These are phyloP conservation scores for Penicillium sp. DNA, from an alignment of 2,329 filamentous ascomycete genomes.

Conservation along the genomic window DNA sequence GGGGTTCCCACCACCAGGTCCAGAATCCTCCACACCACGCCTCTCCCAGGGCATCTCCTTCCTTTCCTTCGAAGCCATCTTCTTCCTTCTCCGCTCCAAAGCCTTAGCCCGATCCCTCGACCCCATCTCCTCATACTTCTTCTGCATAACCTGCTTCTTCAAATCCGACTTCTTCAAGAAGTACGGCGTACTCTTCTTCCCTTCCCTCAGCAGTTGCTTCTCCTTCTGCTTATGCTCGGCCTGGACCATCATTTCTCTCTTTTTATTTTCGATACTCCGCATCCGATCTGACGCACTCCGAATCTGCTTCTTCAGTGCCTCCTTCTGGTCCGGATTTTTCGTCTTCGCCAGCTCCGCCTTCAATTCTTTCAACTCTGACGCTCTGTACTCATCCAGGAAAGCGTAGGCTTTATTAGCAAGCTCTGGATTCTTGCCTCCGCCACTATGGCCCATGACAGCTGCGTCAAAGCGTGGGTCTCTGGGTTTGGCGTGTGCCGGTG, in stretches of 20 bases:
- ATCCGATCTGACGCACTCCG: slow-evolving; percentile 72
- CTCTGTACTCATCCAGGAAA: slow-evolving; percentile 82
- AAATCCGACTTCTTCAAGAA: slow-evolving; percentile 89
- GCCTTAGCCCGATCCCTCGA: slow-evolving; percentile 76
- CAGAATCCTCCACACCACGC: slow-evolving; percentile 36
- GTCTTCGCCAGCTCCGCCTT: slow-evolving; percentile 61
- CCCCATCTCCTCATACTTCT: slow-evolving; percentile 78
- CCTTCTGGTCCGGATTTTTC: slow-evolving; percentile 62
- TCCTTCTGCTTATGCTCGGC: slow-evolving; percentile 74
- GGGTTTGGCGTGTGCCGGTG: slow-evolving; percentile 52
- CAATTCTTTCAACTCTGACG: slow-evolving; percentile 73
- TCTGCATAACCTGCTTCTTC: slow-evolving; percentile 76
- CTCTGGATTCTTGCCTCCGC: slow-evolving; percentile 32
- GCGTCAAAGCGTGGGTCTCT: slow-evolving; percentile 89
- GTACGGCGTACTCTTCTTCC: slow-evolving; percentile 74
- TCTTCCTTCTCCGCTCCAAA: slow-evolving; percentile 85
- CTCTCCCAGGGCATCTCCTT: slow-evolving; percentile 62
- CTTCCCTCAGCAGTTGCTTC: slow-evolving; percentile 76
- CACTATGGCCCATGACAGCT: slow-evolving; percentile 41
- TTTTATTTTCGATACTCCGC: slow-evolving; percentile 64
- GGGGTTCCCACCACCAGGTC: slow-evolving; percentile 13
- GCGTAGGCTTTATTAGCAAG: slow-evolving; percentile 68
- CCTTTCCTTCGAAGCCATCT: slow-evolving; percentile 78
- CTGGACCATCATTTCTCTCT: slow-evolving; percentile 64
- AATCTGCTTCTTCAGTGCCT: slow-evolving; percentile 66